Evolutionary conservation across 305 asterid genomes (phyloP).

Genomic region (Solanum hybrid): DNA sequence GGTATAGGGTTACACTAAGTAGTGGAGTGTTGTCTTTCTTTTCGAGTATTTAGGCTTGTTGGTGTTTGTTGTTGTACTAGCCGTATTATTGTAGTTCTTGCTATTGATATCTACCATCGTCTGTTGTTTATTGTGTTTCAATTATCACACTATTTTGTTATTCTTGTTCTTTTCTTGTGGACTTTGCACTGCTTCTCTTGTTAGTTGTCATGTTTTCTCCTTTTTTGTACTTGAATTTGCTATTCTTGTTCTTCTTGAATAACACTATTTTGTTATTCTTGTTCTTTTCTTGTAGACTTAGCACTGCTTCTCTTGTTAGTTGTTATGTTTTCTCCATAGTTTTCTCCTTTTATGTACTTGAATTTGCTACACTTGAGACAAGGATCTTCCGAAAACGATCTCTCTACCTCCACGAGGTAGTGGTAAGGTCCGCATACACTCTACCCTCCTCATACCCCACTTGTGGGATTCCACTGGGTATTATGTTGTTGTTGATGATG

Average conservation of each 20-base stretch:
- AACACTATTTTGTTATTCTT: background rate
- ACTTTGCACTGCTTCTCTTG: background rate
- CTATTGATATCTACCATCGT: background rate
- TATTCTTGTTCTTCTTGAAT: too few relatives aligned
- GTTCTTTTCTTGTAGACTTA: background rate
- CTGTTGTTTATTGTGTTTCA: background rate
- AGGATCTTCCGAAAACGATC: background rate
- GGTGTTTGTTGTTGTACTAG: background rate
- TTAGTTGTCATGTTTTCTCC: background rate
- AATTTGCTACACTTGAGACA: background rate
- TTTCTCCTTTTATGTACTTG: background rate
- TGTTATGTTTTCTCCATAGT: background rate
- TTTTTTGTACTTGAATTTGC: background rate
- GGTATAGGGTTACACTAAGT: background rate
- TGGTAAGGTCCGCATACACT: background rate
- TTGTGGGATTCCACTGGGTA: background rate
- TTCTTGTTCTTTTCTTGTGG: background rate
- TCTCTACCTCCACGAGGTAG: background rate
- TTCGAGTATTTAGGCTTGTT: background rate
- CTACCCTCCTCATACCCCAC: background rate
- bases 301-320: background rate
- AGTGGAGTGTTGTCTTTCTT: background rate
- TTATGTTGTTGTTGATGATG: background rate
- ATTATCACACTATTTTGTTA: background rate
- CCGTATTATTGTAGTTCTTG: background rate